A percentile compares a stretch with the other conserved stretches of the same genome.
These are phyloP conservation scores for Heliamphora pulchella DNA, from an alignment of 179 eudicot species.

Conservation along the genomic window DNA sequence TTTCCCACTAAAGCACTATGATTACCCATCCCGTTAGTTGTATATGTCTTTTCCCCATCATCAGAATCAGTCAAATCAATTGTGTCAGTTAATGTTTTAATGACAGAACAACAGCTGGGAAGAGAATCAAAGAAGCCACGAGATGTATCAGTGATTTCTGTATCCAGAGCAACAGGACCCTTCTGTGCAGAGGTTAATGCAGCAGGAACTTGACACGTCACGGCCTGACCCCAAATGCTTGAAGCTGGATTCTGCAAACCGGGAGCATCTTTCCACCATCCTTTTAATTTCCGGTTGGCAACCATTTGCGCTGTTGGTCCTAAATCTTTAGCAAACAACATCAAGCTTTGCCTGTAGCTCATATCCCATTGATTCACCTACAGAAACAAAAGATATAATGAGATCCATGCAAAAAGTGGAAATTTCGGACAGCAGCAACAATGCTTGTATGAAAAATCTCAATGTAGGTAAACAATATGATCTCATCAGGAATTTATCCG, in stretches of 20 bases:
- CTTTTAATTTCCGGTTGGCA: constrained; percentile 51
- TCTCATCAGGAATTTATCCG: neutral
- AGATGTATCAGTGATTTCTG: neutral
- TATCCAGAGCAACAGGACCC: neutral
- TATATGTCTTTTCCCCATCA: constrained; percentile 10
- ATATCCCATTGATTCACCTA: constrained; percentile 34
- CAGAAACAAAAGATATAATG: constrained; percentile 5
- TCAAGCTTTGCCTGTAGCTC: constrained; percentile 56
- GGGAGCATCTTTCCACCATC: constrained; percentile 12
- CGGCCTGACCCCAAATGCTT: neutral
- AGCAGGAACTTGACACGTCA: constrained; percentile 11
- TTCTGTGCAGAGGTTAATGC: constrained; percentile 9
- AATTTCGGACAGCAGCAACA: neutral
- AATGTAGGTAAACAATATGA: neutral
- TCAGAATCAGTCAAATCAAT: constrained; percentile 18
- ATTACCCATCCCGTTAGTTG: neutral
- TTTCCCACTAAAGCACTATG: neutral
- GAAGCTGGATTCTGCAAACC: constrained; percentile 1
- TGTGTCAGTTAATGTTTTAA: neutral
- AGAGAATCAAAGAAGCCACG: neutral
- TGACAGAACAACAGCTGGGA: neutral
- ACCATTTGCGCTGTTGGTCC: constrained; percentile 72
- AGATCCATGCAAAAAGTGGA: neutral
- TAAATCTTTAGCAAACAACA: constrained; percentile 53
- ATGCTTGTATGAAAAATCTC: too few species aligned